Conservation (phyloP, 129 eudicot species). For the Calendula officinalis region DNA sequence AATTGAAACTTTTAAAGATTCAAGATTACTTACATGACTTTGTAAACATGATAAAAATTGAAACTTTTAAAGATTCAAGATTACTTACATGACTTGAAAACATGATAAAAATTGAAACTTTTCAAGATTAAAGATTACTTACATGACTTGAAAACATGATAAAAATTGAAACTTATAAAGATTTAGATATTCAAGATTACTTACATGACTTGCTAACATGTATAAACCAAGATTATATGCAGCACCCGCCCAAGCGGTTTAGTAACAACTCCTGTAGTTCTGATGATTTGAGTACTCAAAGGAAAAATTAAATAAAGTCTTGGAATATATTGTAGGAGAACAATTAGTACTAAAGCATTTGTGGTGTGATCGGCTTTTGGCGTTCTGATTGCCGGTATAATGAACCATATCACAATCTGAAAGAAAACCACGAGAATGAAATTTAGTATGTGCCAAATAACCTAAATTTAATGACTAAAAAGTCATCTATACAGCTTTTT, state of each 20-base stretch:
- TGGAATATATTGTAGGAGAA: constrained; percentile 75
- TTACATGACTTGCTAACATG: constrained; percentile 93
- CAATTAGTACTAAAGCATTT: constrained; percentile 70
- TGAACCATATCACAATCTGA: constrained; percentile 92
- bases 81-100: neutral
- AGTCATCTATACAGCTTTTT: too few species aligned
- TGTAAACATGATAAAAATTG: neutral
- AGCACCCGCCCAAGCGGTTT: constrained; percentile 99
- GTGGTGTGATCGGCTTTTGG: constrained; percentile 69
- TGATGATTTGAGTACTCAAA: constrained; percentile 71
- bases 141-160: constrained; percentile 41
- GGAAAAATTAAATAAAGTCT: constrained; percentile 79
- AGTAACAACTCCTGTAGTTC: constrained; percentile 84
- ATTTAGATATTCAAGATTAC: constrained; percentile 14
- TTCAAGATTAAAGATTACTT: constrained; percentile 15
- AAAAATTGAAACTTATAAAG: neutral
- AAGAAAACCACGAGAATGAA: constrained; percentile 7
- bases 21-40: neutral
- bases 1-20: neutral
- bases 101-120: neutral
- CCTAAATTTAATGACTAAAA: too few species aligned
- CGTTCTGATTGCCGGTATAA: constrained; percentile 75
- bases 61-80: constrained; percentile 1
- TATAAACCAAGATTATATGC: constrained; percentile 83
- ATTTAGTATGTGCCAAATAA: neutral